A percentile compares a stretch with the other conserved stretches of the same genome.
phyloP scores from a whole-genome alignment of 495 filamentous ascomycete genomes.

The Aspergillus haitiensis region DNA sequence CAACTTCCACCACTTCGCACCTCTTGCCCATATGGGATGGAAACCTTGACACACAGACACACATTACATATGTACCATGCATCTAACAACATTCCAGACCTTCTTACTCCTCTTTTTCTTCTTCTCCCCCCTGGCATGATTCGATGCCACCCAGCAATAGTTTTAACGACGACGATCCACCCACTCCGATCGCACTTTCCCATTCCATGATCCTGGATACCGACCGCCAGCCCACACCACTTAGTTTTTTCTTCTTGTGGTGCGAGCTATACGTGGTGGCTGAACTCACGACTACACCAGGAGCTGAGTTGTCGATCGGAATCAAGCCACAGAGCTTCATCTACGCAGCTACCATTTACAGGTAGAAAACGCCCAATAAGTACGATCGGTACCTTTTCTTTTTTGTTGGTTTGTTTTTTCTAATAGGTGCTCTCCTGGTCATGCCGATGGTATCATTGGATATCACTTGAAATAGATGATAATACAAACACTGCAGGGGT shows the following conservation, averaged over 20 bases:
- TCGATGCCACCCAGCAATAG: background rate
- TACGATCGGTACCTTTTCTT: too few species aligned
- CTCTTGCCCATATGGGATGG: background rate
- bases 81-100: conserved; percentile 2
- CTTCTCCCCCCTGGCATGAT: background rate
- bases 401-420: too few species aligned
- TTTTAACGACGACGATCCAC: conserved; percentile 9
- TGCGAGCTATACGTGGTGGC: conserved; percentile 11
- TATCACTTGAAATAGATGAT: too few species aligned
- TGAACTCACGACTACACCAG: background rate
- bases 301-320: conserved; percentile 4
- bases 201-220: conserved; percentile 21
- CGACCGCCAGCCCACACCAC: conserved; percentile 6
- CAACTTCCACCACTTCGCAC: background rate
- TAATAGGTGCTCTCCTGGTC: too few species aligned
- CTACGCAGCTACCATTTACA: background rate
- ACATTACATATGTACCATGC: conserved; percentile 1
- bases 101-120: background rate
- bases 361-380: too few species aligned
- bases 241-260: conserved; percentile 7
- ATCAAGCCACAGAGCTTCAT: conserved; percentile 1
- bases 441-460: too few species aligned
- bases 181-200: background rate
- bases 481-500: too few species aligned
- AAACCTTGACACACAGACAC: background rate